Conservation (phyloP, 1,139 yeast species). For the Diutina scorzettiae region DNA sequence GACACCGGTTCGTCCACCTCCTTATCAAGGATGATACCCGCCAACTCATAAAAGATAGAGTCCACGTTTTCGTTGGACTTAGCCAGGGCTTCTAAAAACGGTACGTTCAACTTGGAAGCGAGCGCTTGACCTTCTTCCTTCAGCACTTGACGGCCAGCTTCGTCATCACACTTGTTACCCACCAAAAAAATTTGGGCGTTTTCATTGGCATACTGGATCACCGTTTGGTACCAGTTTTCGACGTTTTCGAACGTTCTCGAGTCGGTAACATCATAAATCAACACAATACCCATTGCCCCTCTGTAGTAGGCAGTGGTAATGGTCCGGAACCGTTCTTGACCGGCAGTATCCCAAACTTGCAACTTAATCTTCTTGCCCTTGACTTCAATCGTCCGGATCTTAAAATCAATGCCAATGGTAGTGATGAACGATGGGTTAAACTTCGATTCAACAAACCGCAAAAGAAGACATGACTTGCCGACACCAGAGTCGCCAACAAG, state of each 20-base stretch:
- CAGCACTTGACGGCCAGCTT: constrained; percentile 61
- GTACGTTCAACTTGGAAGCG: constrained; percentile 80
- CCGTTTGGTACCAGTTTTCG: constrained; percentile 90
- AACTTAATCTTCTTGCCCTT: constrained; percentile 88
- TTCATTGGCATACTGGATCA: constrained; percentile 91
- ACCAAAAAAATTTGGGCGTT: constrained; percentile 90
- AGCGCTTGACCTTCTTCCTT: constrained; percentile 82
- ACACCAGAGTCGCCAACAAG: constrained; percentile 94
- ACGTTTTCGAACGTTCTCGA: constrained; percentile 80
- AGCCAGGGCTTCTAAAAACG: constrained; percentile 93
- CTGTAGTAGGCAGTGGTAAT: constrained; percentile 97
- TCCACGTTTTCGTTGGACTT: constrained; percentile 89
- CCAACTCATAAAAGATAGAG: constrained; percentile 80
- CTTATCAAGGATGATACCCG: constrained; percentile 78
- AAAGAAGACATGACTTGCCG: constrained; percentile 88
- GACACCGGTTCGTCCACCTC: constrained; percentile 32
- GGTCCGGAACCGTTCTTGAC: constrained; percentile 96
- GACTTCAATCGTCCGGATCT: constrained; percentile 89
- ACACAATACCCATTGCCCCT: constrained; percentile 96
- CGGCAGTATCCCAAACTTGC: constrained; percentile 99
- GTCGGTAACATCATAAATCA: constrained; percentile 94
- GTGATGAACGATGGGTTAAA: constrained; percentile 94
- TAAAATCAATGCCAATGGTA: constrained; percentile 95
- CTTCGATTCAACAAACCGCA: constrained; percentile 93
- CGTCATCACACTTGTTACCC: constrained; percentile 91